Evolutionary conservation across 495 filamentous ascomycete species (phyloP), one percentile per base, ranked within the genome.

Genomic region (Penicillium crystallinum): DNA sequence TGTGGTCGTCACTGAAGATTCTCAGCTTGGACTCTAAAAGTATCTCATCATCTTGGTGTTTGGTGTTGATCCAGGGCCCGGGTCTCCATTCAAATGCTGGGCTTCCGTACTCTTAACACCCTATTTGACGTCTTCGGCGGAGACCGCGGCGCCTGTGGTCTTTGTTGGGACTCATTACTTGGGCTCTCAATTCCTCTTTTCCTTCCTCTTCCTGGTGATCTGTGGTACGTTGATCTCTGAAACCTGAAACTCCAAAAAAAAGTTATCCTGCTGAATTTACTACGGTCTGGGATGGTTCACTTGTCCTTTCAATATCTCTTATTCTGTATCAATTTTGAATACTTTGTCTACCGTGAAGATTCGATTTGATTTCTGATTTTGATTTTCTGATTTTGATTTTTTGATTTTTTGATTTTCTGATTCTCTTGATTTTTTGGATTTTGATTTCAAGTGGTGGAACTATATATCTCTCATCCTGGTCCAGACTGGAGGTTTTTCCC

Each of bases 381-480:
- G n/a, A n/a, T 41, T 41, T 19, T 23, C 23, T 23, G 9, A 39
- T 39, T 40, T 40, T 23, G 2, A 12, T 19, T 22, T 25, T 41
- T 41, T 40, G 18, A 14, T 27, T 41, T 27, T 11, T 41, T 25
- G 39, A 41, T 27, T 41, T 27, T 14, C 8, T 27, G 25, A 25
- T 23, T 1, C 3, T 40, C 4, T 23, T 23, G 11, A 9, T 10
- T 39, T 22, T 39, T 23, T n/a, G n/a, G 19, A 41, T 42, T 27
- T 42, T 31, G 29, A 31, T 7, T 31, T 31, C 11, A 31, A 7
- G 6, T 36, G 34, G 8, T 36, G 31, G n/a, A 47, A 10, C 12
- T 36, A 19, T 47, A 30, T 47, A 30, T 47, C 44, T 47, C 31
- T 47, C 44, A 47, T 36, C 44, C 43, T 21, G 12, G 21, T 47